A percentile compares a stretch with the other conserved stretches of the same genome.
These are phyloP conservation scores for Globisporangium camurandrum DNA, from an alignment of 352 stramenopile genomes.

Conservation along the genomic window DNA sequence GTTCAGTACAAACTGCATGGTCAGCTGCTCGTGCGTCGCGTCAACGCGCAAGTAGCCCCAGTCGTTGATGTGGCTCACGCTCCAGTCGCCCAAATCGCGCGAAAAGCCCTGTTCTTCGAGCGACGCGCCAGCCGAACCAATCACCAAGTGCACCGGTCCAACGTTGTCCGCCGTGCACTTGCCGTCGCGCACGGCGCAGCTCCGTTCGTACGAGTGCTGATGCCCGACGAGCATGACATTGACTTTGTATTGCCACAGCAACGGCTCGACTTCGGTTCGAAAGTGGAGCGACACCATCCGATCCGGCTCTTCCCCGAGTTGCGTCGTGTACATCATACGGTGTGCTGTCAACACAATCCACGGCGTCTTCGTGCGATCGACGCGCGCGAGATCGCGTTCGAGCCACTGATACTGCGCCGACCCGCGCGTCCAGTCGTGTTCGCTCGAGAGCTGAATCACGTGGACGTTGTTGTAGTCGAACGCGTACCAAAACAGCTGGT, in stretches of 20 bases:
- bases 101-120: constrained; percentile 46
- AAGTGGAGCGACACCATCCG: too few species aligned
- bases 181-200: constrained; percentile 66
- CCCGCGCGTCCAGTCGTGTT: constrained; percentile 85
- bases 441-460: constrained; percentile 86
- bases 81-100: constrained; percentile 54
- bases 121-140: constrained; percentile 66
- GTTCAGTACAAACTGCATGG: constrained; percentile 62
- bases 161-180: constrained; percentile 46
- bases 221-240: constrained; percentile 89
- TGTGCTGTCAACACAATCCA: constrained; percentile 90
- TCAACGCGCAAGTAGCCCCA: constrained; percentile 61
- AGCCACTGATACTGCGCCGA: constrained; percentile 88
- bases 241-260: constrained; percentile 77
- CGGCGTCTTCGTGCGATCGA: constrained; percentile 80
- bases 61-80: constrained; percentile 49
- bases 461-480: constrained; percentile 85
- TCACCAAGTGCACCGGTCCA: constrained; percentile 66
- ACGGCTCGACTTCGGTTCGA: constrained; percentile 84
- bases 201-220: constrained; percentile 87
- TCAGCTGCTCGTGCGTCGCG: constrained; percentile 29
- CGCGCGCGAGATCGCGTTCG: constrained; percentile 52
- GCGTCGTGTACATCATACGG: constrained; percentile 59
- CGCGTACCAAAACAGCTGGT: constrained; percentile 85
- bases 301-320: too few species aligned